A percentile compares a stretch with the other conserved stretches of the same genome.
These are phyloP conservation scores for Lactuca saligna DNA, from an alignment of 129 eudicot genomes.

Conservation along the genomic window DNA sequence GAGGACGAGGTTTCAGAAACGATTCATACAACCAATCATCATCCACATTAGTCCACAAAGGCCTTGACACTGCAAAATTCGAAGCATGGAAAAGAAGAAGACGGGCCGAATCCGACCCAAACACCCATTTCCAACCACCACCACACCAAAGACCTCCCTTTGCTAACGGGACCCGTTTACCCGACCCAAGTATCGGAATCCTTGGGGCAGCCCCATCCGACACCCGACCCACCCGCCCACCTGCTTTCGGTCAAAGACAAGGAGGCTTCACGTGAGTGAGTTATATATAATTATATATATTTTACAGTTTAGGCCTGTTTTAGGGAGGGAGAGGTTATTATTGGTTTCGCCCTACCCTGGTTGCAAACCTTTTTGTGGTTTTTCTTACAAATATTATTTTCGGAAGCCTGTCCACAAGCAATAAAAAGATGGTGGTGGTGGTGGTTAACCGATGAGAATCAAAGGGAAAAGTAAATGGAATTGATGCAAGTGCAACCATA, in stretches of 20 bases:
- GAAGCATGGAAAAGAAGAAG: slow-evolving; percentile 90
- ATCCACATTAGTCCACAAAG: slow-evolving; percentile 37
- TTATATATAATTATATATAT: slow-evolving; percentile 18
- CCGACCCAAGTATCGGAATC: slow-evolving; percentile 68
- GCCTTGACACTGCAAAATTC: slow-evolving; percentile 63
- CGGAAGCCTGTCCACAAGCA: slow-evolving; percentile 13
- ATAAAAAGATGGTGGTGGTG: slow-evolving; percentile 23
- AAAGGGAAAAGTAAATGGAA: slow-evolving; percentile 24
- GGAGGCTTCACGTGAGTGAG: slow-evolving; percentile 51
- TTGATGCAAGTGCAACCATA: slow-evolving; percentile 24
- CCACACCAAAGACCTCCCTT: slow-evolving; percentile 33
- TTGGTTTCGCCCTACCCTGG: slow-evolving; percentile 3
- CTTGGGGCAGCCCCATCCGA: slow-evolving; percentile 81
- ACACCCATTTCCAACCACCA: slow-evolving; percentile 45
- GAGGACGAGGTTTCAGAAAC: slow-evolving; percentile 25
- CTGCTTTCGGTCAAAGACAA: slow-evolving; percentile 57
- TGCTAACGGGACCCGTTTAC: slow-evolving; percentile 43
- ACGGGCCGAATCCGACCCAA: slow-evolving; percentile 61
- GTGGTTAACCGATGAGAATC: slow-evolving; percentile 11
- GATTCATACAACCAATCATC: slow-evolving; percentile 33
- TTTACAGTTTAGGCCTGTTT: background rate
- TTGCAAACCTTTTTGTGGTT: slow-evolving; percentile 22
- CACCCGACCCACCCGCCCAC: slow-evolving; percentile 35
- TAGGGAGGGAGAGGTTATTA: background rate
- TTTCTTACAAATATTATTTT: slow-evolving; percentile 29